phyloP scores from a whole-genome alignment of 805 yeast genomes.

The Yamadazyma sp. region DNA sequence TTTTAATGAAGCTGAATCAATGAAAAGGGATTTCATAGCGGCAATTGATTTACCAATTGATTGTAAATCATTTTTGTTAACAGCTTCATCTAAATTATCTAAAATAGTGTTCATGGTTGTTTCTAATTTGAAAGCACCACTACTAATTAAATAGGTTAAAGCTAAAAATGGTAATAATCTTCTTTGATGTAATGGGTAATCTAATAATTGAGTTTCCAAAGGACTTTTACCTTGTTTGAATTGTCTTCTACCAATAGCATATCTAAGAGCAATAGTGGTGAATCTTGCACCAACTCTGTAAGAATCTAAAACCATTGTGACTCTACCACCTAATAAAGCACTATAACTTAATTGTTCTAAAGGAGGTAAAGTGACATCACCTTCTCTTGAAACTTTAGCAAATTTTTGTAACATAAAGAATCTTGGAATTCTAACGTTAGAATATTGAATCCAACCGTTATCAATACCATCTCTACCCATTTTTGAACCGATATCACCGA shows the following conservation, averaged over 20 bases:
- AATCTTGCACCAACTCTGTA: conserved; percentile 41
- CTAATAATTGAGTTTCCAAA: conserved; percentile 39
- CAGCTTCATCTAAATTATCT: conserved; percentile 35
- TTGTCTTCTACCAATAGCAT: conserved; percentile 46
- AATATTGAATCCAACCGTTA: conserved; percentile 48
- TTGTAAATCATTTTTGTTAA: conserved; percentile 27
- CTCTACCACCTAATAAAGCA: conserved; percentile 45
- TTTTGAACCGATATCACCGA: conserved; percentile 47
- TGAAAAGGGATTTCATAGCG: conserved; percentile 40
- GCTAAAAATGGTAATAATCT: conserved; percentile 45
- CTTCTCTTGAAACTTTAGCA: conserved; percentile 39
- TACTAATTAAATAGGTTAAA: conserved; percentile 33
- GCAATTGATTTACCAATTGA: conserved; percentile 30
- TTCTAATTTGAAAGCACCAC: conserved; percentile 39
- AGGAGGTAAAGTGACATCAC: conserved; percentile 41
- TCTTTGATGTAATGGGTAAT: conserved; percentile 45
- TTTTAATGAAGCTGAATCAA: conserved; percentile 44
- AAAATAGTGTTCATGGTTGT: conserved; percentile 28
- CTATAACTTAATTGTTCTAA: conserved; percentile 44
- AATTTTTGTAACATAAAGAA: conserved; percentile 45
- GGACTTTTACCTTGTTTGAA: conserved; percentile 26
- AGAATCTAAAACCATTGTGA: conserved; percentile 42
- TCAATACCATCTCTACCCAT: conserved; percentile 51
- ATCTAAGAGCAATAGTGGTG: conserved; percentile 42
- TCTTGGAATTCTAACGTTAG: conserved; percentile 42